Percentiles rank a stretch among this genome's conserved stretches.
Conservation (phyloP, 208 protist species). For the Porcisia deanei region DNA sequence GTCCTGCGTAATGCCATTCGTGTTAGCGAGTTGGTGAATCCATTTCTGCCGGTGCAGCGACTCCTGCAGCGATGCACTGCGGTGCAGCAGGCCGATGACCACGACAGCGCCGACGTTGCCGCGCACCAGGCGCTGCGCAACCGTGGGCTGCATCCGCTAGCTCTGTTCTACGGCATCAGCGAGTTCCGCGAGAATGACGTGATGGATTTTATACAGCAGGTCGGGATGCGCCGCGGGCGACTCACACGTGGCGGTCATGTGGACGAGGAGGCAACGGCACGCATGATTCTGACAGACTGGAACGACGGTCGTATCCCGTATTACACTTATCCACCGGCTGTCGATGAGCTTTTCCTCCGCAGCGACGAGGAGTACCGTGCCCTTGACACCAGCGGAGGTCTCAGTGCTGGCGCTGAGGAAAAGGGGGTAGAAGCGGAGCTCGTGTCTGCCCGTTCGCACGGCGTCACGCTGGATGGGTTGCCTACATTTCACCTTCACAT, state of each 20-base stretch:
- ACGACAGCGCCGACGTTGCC: conserved; percentile 41
- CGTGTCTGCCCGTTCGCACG: conserved; percentile 36
- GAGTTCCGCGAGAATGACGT: conserved; percentile 68
- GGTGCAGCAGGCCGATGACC: conserved; percentile 44
- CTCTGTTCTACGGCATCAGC: conserved; percentile 83
- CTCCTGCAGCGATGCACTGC: conserved; percentile 89
- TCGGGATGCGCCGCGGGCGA: conserved; percentile 82
- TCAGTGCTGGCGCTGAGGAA: conserved; percentile 20
- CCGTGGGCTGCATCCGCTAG: conserved; percentile 65
- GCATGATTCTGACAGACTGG: conserved; percentile 95
- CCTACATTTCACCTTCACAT: conserved; percentile 88
- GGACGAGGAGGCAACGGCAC: conserved; percentile 91
- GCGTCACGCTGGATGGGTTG: conserved; percentile 74
- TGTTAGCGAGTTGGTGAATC: conserved; percentile 93
- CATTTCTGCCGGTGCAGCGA: conserved; percentile 88
- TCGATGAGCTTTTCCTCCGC: conserved; percentile 52
- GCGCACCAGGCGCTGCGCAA: conserved; percentile 19
- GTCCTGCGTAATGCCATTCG: conserved; percentile 96
- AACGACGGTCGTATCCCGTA: conserved; percentile 95
- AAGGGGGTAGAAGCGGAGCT: conserved; percentile 41
- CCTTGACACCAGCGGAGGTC: background rate
- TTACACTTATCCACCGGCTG: conserved; percentile 93
- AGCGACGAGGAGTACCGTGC: conserved; percentile 33
- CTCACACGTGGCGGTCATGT: conserved; percentile 86
- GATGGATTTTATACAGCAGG: conserved; percentile 83